These are phyloP conservation scores for Podospora conica DNA, from an alignment of 495 filamentous ascomycete species.

Conservation along the genomic window DNA sequence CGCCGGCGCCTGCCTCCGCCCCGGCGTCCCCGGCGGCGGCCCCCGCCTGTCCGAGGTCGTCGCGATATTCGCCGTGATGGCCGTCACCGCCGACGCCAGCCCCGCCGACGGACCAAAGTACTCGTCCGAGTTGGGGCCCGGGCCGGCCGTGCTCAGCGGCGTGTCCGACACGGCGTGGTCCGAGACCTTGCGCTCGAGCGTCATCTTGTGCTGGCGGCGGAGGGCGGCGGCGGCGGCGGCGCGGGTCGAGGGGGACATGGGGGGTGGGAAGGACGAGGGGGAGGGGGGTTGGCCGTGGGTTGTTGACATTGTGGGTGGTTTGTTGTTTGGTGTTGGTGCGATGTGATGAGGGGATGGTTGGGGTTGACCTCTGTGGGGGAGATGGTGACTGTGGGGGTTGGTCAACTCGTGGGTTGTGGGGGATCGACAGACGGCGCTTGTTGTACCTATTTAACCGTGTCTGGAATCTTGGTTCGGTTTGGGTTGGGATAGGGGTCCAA, in stretches of 20 bases:
- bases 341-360: background rate
- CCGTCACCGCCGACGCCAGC: slow-evolving; percentile 7
- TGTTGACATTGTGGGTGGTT: background rate
- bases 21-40: background rate
- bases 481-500: background rate
- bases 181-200: slow-evolving; percentile 40
- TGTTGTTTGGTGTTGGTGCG: background rate
- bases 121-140: slow-evolving; percentile 22
- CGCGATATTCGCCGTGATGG: background rate
- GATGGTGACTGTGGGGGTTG: background rate
- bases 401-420: background rate
- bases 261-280: background rate
- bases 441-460: background rate
- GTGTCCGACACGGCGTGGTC: slow-evolving; percentile 40
- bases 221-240: slow-evolving; percentile 38
- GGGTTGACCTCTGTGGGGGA: background rate
- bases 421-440: background rate
- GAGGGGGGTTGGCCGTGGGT: background rate
- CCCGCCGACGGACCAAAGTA: slow-evolving; percentile 1
- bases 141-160: slow-evolving; percentile 9
- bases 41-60: background rate
- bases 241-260: slow-evolving; percentile 46
- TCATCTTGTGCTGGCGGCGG: slow-evolving; percentile 30
- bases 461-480: background rate
- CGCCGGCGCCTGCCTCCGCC: no score